phyloP scores from a whole-genome alignment of 495 filamentous ascomycete species.

The Hypomontagnella submonticulosa region DNA sequence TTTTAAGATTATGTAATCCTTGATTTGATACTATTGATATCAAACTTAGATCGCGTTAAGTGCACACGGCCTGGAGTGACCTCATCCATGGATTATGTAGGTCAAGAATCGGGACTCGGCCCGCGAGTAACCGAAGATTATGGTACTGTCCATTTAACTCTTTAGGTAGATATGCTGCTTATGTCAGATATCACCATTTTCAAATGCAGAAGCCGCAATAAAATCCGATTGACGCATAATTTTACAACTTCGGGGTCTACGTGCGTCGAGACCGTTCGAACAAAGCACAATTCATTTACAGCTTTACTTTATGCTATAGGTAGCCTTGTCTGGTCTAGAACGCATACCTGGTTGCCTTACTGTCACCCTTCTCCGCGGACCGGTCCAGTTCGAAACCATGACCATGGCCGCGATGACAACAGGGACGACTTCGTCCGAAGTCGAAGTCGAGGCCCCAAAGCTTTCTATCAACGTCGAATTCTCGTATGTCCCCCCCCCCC shows the following conservation, averaged over 20 bases:
- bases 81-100: too few species aligned
- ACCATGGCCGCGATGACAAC: conserved; percentile 37
- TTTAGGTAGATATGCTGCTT: conserved; percentile 9
- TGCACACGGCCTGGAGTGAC: too few species aligned
- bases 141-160: conserved; percentile 6
- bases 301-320: not conserved
- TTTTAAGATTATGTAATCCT: conserved; percentile 27
- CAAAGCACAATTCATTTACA: not conserved
- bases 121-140: conserved; percentile 27
- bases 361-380: too few species aligned
- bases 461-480: conserved; percentile 77
- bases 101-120: too few species aligned
- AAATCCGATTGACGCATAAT: conserved; percentile 3
- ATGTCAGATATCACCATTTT: conserved; percentile 15
- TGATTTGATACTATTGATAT: conserved; percentile 7
- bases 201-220: not conserved
- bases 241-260: conserved; percentile 17
- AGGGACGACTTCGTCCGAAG: conserved; percentile 24
- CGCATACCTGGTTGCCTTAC: too few species aligned
- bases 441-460: conserved; percentile 21
- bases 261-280: conserved; percentile 16
- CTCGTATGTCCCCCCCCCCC: conserved; percentile 63
- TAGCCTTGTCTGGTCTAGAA: not conserved
- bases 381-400: conserved; percentile 22
- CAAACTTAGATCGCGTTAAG: not conserved